phyloP scores from a whole-genome alignment of 164 flowering plant genomes.

The Umbellularia californica region DNA sequence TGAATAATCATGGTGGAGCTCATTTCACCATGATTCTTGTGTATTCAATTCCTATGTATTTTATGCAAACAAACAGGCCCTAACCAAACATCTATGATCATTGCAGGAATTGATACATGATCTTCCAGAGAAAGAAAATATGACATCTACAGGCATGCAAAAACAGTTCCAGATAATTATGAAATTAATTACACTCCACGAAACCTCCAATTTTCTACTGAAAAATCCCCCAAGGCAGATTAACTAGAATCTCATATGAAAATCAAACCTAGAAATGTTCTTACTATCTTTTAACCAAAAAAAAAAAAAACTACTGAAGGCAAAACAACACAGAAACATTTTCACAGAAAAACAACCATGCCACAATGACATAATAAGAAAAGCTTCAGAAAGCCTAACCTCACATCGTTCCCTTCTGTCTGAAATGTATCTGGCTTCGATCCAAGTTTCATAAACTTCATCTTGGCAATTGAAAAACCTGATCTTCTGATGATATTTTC shows the following conservation, averaged over 20 bases:
- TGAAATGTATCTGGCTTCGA: slow-evolving; percentile 90
- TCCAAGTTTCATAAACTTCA: slow-evolving; percentile 99
- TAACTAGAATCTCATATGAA: not conserved
- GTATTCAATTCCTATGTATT: too few relatives aligned
- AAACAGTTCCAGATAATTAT: too few relatives aligned
- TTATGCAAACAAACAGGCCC: too few relatives aligned
- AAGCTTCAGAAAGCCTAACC: slow-evolving; percentile 40
- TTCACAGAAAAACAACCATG: not conserved
- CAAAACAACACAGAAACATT: not conserved
- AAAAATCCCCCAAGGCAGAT: not conserved
- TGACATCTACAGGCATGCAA: too few relatives aligned
- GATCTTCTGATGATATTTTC: not conserved
- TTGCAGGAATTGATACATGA: too few relatives aligned
- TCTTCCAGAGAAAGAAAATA: too few relatives aligned
- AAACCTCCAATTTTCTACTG: not conserved
- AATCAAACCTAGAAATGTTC: not conserved
- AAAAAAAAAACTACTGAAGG: too few relatives aligned
- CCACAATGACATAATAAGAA: not conserved
- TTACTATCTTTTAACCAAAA: too few relatives aligned
- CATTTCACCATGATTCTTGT: too few relatives aligned
- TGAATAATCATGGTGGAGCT: too few relatives aligned
- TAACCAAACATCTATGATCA: too few relatives aligned
- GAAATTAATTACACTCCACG: not conserved
- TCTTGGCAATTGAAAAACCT: slow-evolving; percentile 31
- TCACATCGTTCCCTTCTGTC: slow-evolving; percentile 63